Evolutionary conservation across 257 asterid genomes (phyloP).

Genomic region (Nicotiana otophora): DNA sequence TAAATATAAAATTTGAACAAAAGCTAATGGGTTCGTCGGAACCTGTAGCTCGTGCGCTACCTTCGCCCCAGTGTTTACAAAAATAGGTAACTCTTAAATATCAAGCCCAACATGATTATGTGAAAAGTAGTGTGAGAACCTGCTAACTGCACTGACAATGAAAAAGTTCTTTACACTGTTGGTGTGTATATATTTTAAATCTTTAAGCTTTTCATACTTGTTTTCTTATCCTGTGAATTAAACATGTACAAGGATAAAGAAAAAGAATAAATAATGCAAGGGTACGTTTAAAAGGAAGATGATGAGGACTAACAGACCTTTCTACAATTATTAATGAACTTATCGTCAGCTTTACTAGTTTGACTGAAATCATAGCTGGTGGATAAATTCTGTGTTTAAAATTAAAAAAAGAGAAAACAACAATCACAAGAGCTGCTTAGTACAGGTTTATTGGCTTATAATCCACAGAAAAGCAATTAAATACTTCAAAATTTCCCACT

Average conservation of each 20-base stretch:
- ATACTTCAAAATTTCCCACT: neutral
- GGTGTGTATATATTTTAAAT: neutral
- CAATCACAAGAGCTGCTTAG: no score
- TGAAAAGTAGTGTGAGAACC: neutral
- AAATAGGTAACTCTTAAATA: no score
- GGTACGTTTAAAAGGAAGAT: neutral
- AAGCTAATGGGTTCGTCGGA: no score
- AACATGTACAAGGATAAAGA: neutral
- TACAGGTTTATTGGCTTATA: no score
- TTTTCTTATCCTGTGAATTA: neutral
- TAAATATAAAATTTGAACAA: no score
- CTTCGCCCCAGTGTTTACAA: no score
- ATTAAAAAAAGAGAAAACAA: no score
- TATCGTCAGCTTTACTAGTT: neutral
- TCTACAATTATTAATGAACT: neutral
- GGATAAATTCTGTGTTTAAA: no score
- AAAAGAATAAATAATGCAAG: neutral
- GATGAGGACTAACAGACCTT: neutral
- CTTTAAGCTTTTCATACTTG: neutral
- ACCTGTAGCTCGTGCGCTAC: no score
- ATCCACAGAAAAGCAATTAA: neutral
- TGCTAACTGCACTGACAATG: neutral
- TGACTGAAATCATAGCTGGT: neutral
- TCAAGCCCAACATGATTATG: neutral
- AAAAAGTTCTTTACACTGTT: no score